Conservation (phyloP, 2,329 filamentous ascomycete species). For the Rutstroemia sp. region DNA sequence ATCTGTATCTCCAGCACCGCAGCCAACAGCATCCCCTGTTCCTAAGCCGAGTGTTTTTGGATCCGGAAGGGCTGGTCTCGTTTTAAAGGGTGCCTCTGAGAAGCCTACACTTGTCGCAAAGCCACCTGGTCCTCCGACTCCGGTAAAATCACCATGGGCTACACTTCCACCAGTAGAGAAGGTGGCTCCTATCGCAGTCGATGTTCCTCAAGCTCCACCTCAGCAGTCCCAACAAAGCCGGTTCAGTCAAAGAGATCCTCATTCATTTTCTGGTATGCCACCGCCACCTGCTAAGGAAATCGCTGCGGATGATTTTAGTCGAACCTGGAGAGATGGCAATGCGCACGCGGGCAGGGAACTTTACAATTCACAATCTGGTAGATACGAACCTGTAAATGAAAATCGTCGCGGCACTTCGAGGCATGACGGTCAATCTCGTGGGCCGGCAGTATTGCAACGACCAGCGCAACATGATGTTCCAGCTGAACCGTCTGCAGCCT, state of each 20-base stretch:
- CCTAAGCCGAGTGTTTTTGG: conserved; percentile 27
- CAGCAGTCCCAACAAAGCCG: conserved; percentile 38
- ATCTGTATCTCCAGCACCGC: conserved; percentile 25
- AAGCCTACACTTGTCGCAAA: conserved; percentile 70
- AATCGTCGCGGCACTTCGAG: conserved; percentile 58
- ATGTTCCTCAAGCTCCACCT: conserved; percentile 38
- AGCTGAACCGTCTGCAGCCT: conserved; percentile 78
- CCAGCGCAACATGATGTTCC: conserved; percentile 56
- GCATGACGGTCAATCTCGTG: conserved; percentile 58
- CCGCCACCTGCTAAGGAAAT: conserved; percentile 68
- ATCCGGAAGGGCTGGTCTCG: conserved; percentile 45
- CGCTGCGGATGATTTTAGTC: conserved; percentile 86
- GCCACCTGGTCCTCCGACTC: conserved; percentile 56
- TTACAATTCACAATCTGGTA: conserved; percentile 90
- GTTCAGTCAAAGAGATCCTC: conserved; percentile 46
- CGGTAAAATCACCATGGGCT: conserved; percentile 89
- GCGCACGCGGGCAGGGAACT: conserved; percentile 63
- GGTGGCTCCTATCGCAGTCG: conserved; percentile 60
- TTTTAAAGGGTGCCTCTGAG: conserved; percentile 60
- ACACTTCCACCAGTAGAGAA: conserved; percentile 77
- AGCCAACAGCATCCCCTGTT: conserved; percentile 25
- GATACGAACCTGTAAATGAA: conserved; percentile 82
- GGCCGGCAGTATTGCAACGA: conserved; percentile 74
- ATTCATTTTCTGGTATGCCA: conserved; percentile 46
- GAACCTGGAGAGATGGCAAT: conserved; percentile 70